Conservation (phyloP, 2,329 filamentous ascomycete genomes). For the Hypoxylon sp. region DNA sequence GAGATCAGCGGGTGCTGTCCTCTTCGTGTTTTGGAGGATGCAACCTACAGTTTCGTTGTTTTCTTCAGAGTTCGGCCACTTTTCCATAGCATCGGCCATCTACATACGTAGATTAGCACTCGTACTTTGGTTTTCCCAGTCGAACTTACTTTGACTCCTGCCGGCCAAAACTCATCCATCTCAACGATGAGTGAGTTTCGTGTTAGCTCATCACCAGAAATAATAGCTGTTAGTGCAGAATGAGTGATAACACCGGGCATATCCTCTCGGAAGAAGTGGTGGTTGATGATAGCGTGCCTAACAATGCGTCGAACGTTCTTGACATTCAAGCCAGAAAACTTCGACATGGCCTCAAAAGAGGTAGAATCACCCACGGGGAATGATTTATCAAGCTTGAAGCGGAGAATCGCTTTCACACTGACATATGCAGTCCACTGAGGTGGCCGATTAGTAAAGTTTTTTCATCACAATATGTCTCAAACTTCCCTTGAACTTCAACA, state of each 20-base stretch:
- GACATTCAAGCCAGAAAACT: slow-evolving; percentile 37
- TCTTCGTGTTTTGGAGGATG: not conserved
- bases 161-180: slow-evolving; percentile 48
- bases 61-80: slow-evolving; percentile 51
- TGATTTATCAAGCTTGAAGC: slow-evolving; percentile 43
- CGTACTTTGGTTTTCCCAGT: not conserved
- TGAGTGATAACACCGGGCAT: slow-evolving; percentile 53
- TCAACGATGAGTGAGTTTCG: slow-evolving; percentile 46
- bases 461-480: too few relatives aligned
- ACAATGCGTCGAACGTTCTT: slow-evolving; percentile 49
- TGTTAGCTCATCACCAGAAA: slow-evolving; percentile 40
- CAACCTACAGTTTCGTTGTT: slow-evolving; percentile 45
- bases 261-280: slow-evolving; percentile 53
- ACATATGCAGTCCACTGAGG: slow-evolving; percentile 42
- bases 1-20: not conserved
- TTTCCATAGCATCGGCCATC: slow-evolving; percentile 49
- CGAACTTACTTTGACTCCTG: slow-evolving; percentile 38
- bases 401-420: slow-evolving; percentile 45
- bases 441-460: not conserved
- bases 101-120: slow-evolving; percentile 8
- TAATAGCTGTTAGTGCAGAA: slow-evolving; percentile 42
- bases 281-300: slow-evolving; percentile 52
- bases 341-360: slow-evolving; percentile 38
- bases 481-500: slow-evolving; percentile 34
- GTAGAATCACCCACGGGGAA: slow-evolving; percentile 39